Conservation (phyloP, 1,284 basidiomycete species). For the Fomitopsis schrenkii region DNA sequence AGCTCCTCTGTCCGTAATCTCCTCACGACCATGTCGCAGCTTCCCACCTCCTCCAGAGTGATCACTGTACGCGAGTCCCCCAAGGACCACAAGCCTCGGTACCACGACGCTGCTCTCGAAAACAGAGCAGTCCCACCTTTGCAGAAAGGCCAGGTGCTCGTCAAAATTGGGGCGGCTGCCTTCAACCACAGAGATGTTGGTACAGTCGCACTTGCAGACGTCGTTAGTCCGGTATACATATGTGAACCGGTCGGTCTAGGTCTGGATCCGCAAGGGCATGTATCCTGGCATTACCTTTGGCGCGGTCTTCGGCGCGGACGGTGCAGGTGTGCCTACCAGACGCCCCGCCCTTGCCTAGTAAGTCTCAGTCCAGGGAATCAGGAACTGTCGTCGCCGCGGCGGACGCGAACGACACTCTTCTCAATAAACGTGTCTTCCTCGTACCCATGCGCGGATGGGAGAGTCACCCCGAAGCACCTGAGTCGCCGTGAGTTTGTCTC, state of each 20-base stretch:
- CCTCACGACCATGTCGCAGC: conserved; percentile 2
- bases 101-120: conserved; percentile 52
- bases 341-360: background rate
- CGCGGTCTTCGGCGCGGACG: conserved; percentile 68
- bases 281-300: conserved; percentile 67
- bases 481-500: conserved; percentile 29
- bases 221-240: background rate
- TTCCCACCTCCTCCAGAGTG: conserved; percentile 26
- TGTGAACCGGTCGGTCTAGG: conserved; percentile 31
- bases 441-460: conserved; percentile 77
- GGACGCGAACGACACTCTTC: conserved; percentile 47
- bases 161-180: conserved; percentile 64
- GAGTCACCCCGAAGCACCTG: conserved; percentile 54
- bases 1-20: background rate
- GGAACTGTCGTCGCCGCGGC: conserved; percentile 60
- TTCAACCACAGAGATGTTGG: conserved; percentile 78
- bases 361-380: conserved; percentile 21
- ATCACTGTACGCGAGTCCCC: conserved; percentile 39
- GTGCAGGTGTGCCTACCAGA: conserved; percentile 50
- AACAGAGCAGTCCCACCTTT: conserved; percentile 45
- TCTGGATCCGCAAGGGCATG: conserved; percentile 70
- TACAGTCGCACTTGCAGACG: background rate
- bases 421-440: conserved; percentile 71
- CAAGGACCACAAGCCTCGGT: conserved; percentile 29
- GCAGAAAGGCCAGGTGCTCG: conserved; percentile 54